A percentile compares a stretch with the other conserved stretches of the same genome.
Conservation (phyloP, 2,329 filamentous ascomycete species). For the Cladosporium phlei region DNA sequence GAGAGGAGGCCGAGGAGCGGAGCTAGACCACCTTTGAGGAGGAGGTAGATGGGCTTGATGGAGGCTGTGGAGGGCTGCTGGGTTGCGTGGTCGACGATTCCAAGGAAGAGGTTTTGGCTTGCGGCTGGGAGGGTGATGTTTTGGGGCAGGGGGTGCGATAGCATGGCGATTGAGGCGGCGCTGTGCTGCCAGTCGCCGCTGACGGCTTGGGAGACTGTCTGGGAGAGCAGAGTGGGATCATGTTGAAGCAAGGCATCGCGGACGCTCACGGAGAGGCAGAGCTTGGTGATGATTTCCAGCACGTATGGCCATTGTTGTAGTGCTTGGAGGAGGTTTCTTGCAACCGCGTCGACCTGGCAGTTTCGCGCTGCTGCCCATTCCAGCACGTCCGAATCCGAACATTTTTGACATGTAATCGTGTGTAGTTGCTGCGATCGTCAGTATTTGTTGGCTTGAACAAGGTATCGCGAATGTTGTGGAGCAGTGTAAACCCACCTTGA, state of each 20-base stretch:
- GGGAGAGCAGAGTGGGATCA: constrained; percentile 29
- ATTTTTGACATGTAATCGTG: constrained; percentile 29
- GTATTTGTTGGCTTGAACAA: background rate
- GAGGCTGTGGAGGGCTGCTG: constrained; percentile 22
- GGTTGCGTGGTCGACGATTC: constrained; percentile 28
- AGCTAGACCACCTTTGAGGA: constrained; percentile 31
- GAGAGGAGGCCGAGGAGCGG: constrained; percentile 28
- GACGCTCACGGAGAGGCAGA: constrained; percentile 33
- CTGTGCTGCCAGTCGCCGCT: constrained; percentile 22
- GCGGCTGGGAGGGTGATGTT: constrained; percentile 28
- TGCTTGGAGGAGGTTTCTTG: constrained; percentile 44
- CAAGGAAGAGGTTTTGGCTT: constrained; percentile 31
- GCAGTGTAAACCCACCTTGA: constrained; percentile 27
- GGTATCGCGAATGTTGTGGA: background rate
- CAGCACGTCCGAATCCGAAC: constrained; percentile 34
- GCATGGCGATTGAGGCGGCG: constrained; percentile 24
- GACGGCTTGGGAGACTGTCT: constrained; percentile 25
- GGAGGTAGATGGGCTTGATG: constrained; percentile 29
- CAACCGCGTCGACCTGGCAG: constrained; percentile 46
- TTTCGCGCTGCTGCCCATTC: constrained; percentile 46
- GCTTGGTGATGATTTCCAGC: constrained; percentile 44
- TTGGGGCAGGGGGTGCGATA: constrained; percentile 28
- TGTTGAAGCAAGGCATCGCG: constrained; percentile 30
- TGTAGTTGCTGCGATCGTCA: constrained; percentile 32
- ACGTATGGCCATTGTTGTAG: constrained; percentile 49